Conservation (phyloP, 225 moss, liverwort and hornwort genomes). For the Physcomitrellopsis africana region DNA sequence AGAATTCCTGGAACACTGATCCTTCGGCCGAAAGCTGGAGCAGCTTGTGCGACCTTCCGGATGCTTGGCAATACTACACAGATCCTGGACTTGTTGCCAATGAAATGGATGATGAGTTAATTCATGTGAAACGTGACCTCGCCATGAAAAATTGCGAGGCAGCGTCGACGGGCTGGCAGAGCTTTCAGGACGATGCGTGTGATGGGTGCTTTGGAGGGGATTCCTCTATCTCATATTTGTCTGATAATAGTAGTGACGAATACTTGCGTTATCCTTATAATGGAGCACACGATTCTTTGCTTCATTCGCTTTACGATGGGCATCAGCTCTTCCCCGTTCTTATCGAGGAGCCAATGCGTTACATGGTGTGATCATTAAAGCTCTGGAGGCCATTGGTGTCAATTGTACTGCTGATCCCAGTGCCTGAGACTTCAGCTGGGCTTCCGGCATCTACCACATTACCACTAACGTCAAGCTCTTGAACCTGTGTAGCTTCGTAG, state of each 20-base stretch:
- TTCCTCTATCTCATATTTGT: slow-evolving; percentile 38
- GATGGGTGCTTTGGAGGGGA: slow-evolving; percentile 36
- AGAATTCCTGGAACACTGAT: slow-evolving; percentile 13
- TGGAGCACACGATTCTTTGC: neutral
- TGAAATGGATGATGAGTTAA: slow-evolving; percentile 46
- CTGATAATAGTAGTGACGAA: slow-evolving; percentile 33
- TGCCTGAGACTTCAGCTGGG: too few relatives aligned
- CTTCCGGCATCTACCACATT: too few relatives aligned
- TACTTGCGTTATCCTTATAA: slow-evolving; percentile 29
- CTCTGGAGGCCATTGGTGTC: neutral
- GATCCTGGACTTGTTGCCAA: slow-evolving; percentile 45
- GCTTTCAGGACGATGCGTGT: slow-evolving; percentile 43
- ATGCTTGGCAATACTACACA: slow-evolving; percentile 56
- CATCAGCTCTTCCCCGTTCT: slow-evolving; percentile 33
- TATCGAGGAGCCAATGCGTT: slow-evolving; percentile 43
- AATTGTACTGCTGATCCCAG: neutral
- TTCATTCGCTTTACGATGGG: slow-evolving; percentile 10
- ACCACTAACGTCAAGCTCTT: too few relatives aligned
- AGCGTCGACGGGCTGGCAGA: slow-evolving; percentile 18
- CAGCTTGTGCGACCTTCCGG: slow-evolving; percentile 55
- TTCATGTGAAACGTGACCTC: slow-evolving; percentile 49
- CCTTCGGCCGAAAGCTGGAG: slow-evolving; percentile 45
- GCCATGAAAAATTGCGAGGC: slow-evolving; percentile 11
- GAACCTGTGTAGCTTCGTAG: too few relatives aligned
- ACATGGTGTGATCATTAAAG: slow-evolving; percentile 17